phyloP scores from a whole-genome alignment of 148 eudicot genomes.

The Selenicereus undatus region DNA sequence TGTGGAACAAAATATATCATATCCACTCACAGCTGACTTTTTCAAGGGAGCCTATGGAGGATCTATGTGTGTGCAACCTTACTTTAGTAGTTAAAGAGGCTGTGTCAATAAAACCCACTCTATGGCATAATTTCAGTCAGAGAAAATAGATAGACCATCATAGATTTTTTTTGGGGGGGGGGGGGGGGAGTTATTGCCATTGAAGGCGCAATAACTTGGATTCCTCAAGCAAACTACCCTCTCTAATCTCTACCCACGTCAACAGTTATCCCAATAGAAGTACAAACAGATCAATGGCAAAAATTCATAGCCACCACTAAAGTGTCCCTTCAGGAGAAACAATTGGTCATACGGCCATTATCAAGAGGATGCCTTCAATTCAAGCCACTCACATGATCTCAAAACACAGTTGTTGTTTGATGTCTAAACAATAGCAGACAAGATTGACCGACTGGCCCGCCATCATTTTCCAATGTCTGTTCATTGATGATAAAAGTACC shows the following conservation, averaged over 20 bases:
- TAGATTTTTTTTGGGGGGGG: neutral
- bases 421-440: constrained; percentile 3
- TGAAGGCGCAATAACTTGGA: neutral
- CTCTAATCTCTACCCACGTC: neutral
- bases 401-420: neutral
- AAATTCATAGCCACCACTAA: neutral
- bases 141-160: neutral
- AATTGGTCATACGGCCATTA: neutral
- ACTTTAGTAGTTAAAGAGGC: neutral
- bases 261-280: neutral
- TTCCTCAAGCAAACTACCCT: neutral
- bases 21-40: neutral
- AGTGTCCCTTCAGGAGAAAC: neutral
- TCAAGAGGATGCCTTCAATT: neutral
- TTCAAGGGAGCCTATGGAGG: neutral
- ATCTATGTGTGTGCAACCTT: neutral
- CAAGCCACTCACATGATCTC: constrained; percentile 6
- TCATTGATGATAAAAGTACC: neutral
- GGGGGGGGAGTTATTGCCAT: neutral
- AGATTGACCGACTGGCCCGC: neutral
- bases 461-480: neutral
- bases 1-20: neutral
- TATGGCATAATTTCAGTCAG: neutral
- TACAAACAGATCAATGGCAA: neutral
- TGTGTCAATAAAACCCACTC: neutral